These are phyloP conservation scores for Fusarium burgessii DNA, from an alignment of 2,329 filamentous ascomycete genomes.

Conservation along the genomic window DNA sequence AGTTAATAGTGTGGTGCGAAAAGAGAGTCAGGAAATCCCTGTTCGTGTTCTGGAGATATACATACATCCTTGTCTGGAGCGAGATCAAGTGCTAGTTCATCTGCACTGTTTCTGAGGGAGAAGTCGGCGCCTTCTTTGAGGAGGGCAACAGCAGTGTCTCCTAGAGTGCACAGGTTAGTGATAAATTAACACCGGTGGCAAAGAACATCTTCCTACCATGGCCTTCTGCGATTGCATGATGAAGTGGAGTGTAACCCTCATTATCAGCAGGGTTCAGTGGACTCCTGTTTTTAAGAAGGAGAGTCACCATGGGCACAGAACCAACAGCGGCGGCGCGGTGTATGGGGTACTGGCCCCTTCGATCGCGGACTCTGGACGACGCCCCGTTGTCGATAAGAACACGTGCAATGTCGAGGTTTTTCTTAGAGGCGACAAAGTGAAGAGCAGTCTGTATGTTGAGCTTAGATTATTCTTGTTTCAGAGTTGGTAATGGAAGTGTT, in stretches of 20 bases:
- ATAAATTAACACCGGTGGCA: too few species aligned
- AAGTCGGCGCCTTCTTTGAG: conserved; percentile 87
- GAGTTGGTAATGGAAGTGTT: neutral
- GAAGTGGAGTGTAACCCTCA: conserved; percentile 87
- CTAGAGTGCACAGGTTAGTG: conserved; percentile 49
- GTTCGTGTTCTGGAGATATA: conserved; percentile 30
- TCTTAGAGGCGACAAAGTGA: conserved; percentile 92
- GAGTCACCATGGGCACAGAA: conserved; percentile 84
- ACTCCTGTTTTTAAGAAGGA: conserved; percentile 81
- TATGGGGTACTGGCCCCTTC: conserved; percentile 87
- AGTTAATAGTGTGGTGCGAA: conserved; percentile 14
- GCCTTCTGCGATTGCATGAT: conserved; percentile 85
- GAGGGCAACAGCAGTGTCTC: conserved; percentile 85
- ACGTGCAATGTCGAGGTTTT: conserved; percentile 83
- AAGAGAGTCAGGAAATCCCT: conserved; percentile 3
- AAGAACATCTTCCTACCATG: conserved; percentile 62
- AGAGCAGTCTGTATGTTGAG: conserved; percentile 75
- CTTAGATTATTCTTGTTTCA: neutral
- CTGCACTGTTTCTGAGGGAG: conserved; percentile 80
- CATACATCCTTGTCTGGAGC: conserved; percentile 86
- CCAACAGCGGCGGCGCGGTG: conserved; percentile 93
- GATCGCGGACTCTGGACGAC: conserved; percentile 84
- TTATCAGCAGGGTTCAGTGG: conserved; percentile 86
- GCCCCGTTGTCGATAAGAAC: conserved; percentile 82
- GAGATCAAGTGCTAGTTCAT: conserved; percentile 79